A percentile compares a stretch with the other conserved stretches of the same genome.
phyloP scores from a whole-genome alignment of 164 flowering plant genomes.

The Umbellularia californica region DNA sequence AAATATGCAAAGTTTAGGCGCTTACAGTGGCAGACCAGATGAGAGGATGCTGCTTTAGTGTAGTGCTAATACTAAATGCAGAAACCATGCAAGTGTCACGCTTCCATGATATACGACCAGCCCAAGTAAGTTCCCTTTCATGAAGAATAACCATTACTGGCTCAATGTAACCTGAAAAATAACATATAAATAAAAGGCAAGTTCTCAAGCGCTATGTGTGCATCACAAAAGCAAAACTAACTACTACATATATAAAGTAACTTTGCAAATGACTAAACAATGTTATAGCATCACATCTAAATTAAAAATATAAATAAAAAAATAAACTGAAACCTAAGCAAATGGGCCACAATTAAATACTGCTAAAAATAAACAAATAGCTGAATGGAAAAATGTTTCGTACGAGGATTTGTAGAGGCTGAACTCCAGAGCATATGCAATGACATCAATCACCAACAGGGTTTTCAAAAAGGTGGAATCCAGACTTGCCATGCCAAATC shows the following conservation, averaged over 20 bases:
- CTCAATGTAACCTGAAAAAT: slow-evolving; percentile 77
- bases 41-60: slow-evolving; percentile 90
- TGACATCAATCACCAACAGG: no score
- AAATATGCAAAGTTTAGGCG: slow-evolving; percentile 7
- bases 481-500: no score
- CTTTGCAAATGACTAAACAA: neutral
- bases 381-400: no score
- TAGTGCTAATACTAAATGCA: slow-evolving; percentile 88
- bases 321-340: neutral
- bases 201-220: neutral
- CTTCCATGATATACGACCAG: slow-evolving; percentile 93
- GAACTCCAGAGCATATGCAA: no score
- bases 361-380: no score
- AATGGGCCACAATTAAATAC: no score
- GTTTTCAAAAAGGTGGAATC: no score
- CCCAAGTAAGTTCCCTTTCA: slow-evolving; percentile 96
- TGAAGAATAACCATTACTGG: slow-evolving; percentile 97
- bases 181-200: neutral
- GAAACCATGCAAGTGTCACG: slow-evolving; percentile 95
- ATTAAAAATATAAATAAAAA: neutral
- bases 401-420: no score
- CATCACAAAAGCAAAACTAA: neutral
- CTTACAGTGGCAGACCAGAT: slow-evolving; percentile 95
- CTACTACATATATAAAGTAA: neutral
- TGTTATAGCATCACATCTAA: neutral